Evolutionary conservation across 2,329 filamentous ascomycete species (phyloP), one percentile per base, ranked within the genome.

Genomic region (Tolypocladium sp.): DNA sequence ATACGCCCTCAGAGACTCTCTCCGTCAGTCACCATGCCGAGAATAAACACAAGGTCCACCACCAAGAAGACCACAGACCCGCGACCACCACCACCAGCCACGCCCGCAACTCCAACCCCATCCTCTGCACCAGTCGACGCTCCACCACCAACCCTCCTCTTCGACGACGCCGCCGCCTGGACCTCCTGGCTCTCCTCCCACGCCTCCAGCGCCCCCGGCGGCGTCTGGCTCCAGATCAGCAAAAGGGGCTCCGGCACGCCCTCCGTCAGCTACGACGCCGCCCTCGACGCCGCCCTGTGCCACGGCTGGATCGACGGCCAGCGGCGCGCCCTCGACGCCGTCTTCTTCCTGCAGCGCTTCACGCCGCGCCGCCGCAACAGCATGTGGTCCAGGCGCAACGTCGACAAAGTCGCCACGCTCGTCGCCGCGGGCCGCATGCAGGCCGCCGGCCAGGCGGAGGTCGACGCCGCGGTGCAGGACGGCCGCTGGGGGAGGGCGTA

Each of bases 251-350:
- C 75, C 1, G 66, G 69, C 4, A 68, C 75, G n/a, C 62, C 72
- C 1, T 79, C 79, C 0, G 69, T 84, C 17, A 76, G 75, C 20
- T 77, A 78, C 66, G 75, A 65, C 60, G 71, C 84, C 66, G 83
- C 83, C 1, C 74, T 86, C 22, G 79, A 85, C 65, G 70, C 75
- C 40, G 82, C 83, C 1, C 74, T 87, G 8, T 86, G 83, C 67
- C 81, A 80, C 65, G 84, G 84, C 49, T 87, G 84, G 83, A 87
- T 86, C 59, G 83, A 87, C 66, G 82, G 83, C 0, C 82, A 83
- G 64, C 75, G 75, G 2, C 72, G 71, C 22, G 59, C 71, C 3
- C 67, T 74, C 54, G 78, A 84, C 62, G 74, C 74, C 0, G 64
- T 70, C 3, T 77, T 76, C 63, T 85, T 81, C 67, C 66, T 81